Conservation (phyloP, 2,329 filamentous ascomycete species). For the Nemania sp. region DNA sequence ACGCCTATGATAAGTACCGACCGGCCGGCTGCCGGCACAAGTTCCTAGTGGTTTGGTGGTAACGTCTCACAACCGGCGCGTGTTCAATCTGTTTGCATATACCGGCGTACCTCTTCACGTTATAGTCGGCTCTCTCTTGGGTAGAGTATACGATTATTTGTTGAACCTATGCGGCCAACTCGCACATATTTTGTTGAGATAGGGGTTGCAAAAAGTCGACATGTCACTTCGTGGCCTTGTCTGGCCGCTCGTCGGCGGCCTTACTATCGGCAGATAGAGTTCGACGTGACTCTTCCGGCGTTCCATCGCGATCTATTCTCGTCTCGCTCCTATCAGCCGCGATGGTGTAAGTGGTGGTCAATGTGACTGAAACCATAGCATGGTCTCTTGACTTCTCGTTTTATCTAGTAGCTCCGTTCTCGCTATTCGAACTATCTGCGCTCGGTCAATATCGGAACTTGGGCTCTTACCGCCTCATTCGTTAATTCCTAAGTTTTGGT, state of each 20-base stretch:
- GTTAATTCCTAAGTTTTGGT: not conserved
- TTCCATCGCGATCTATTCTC: not conserved
- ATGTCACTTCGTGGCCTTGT: not conserved
- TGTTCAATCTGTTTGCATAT: not conserved
- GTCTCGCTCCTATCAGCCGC: not conserved
- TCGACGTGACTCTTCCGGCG: not conserved
- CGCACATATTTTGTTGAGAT: conserved; percentile 2
- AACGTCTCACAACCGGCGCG: not conserved
- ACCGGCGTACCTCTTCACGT: not conserved
- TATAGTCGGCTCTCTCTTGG: not conserved
- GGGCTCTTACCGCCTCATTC: conserved; percentile 16
- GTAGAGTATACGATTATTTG: not conserved
- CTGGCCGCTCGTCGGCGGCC: not conserved
- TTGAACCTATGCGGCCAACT: not conserved
- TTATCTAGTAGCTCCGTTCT: not conserved
- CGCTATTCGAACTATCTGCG: not conserved
- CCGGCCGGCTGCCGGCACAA: conserved; percentile 7
- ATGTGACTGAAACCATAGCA: not conserved
- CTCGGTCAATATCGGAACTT: conserved; percentile 2
- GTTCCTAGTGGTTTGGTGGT: conserved; percentile 4
- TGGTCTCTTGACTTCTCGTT: conserved; percentile 10
- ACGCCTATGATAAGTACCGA: not conserved
- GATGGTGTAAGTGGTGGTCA: not conserved
- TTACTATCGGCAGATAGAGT: not conserved
- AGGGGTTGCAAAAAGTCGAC: not conserved